Percentiles rank a stretch among this genome's conserved stretches.
These are phyloP conservation scores for Solanum chaucha DNA, from an alignment of 257 asterid species.

Conservation along the genomic window DNA sequence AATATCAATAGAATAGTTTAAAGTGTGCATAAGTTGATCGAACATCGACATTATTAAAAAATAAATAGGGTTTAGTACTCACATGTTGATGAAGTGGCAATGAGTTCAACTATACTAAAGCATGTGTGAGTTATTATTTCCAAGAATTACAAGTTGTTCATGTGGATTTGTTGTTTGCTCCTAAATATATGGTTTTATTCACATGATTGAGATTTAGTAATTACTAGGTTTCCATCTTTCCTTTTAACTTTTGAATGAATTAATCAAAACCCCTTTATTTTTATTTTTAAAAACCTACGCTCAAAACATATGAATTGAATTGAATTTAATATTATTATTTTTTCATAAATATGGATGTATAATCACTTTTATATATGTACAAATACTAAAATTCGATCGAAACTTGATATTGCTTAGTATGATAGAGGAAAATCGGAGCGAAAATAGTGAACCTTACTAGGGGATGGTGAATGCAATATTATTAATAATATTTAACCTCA, in stretches of 20 bases:
- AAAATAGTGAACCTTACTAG: too few species aligned
- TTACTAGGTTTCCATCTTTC: neutral
- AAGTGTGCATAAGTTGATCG: neutral
- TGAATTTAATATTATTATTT: too few species aligned
- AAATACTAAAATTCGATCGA: too few species aligned
- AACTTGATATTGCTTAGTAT: too few species aligned
- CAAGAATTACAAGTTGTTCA: neutral
- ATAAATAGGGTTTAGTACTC: neutral
- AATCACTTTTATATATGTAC: too few species aligned
- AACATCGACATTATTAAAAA: neutral
- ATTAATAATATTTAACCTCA: too few species aligned
- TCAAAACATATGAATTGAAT: neutral
- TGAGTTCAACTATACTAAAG: neutral
- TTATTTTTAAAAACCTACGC: neutral
- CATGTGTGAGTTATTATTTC: neutral
- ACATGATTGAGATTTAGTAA: neutral
- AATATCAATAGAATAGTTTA: neutral
- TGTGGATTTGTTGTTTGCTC: neutral
- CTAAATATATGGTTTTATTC: neutral
- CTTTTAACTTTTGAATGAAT: neutral
- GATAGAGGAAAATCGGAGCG: too few species aligned
- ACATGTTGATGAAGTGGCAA: neutral
- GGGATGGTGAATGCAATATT: too few species aligned
- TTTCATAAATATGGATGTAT: neutral
- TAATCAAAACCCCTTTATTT: neutral